Evolutionary conservation across 768 basidiomycete species (phyloP).

Genomic region (Tylopilus balloui): DNA sequence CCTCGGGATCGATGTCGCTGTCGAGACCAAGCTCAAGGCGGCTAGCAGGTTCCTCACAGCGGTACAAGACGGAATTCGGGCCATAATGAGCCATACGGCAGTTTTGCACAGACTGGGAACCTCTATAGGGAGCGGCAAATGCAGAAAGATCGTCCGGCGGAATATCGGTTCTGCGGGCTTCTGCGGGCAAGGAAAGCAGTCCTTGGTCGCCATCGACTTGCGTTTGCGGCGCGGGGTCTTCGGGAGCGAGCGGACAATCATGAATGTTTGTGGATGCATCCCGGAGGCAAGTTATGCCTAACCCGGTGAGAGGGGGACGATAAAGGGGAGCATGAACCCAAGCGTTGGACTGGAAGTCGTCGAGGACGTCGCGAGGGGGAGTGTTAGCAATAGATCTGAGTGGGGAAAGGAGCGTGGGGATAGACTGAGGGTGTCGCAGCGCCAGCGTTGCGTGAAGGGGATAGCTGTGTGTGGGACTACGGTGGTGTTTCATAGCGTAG

Average conservation of each 20-base stretch:
- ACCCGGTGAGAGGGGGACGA: slow-evolving; percentile 21
- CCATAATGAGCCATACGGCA: background rate
- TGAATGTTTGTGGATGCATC: background rate
- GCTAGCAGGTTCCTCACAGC: background rate
- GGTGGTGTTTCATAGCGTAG: slow-evolving; percentile 25
- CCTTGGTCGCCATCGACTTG: slow-evolving; percentile 5
- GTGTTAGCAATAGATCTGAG: slow-evolving; percentile 13
- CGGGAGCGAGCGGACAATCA: background rate
- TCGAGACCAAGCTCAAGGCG: slow-evolving; percentile 5
- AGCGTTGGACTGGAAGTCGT: slow-evolving; percentile 32
- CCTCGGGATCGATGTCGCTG: slow-evolving; percentile 6
- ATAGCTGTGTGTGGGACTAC: slow-evolving; percentile 23
- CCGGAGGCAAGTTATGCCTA: slow-evolving; percentile 22
- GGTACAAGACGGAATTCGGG: background rate
- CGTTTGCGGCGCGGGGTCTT: slow-evolving; percentile 1
- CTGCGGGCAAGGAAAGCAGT: background rate
- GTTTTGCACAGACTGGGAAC: background rate
- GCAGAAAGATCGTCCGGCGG: background rate
- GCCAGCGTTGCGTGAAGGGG: slow-evolving; percentile 30
- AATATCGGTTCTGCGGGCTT: background rate
- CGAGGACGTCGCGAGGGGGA: slow-evolving; percentile 1
- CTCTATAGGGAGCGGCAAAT: background rate
- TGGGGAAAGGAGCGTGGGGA: slow-evolving; percentile 30
- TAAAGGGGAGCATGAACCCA: slow-evolving; percentile 12
- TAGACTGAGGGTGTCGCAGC: slow-evolving; percentile 27